Evolutionary conservation across 1,284 basidiomycete species (phyloP).

Genomic region (Melampsora americana): DNA sequence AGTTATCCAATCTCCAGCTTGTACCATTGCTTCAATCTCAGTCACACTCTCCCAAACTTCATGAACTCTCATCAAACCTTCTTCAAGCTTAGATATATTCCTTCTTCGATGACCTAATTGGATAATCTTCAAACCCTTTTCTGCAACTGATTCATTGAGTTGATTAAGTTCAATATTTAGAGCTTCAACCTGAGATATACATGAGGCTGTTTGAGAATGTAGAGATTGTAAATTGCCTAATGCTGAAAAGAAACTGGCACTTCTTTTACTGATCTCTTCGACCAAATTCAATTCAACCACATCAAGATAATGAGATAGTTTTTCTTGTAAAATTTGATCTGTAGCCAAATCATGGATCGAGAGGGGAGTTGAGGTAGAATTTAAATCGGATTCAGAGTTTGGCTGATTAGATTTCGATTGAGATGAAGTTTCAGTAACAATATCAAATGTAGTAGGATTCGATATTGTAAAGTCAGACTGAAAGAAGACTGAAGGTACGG

Average conservation of each 20-base stretch:
- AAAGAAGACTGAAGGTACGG: constrained; percentile 79
- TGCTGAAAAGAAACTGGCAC: constrained; percentile 92
- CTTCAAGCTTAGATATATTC: constrained; percentile 63
- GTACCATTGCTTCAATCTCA: constrained; percentile 71
- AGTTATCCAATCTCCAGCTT: constrained; percentile 77
- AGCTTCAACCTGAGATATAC: constrained; percentile 70
- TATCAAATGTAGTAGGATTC: constrained; percentile 74
- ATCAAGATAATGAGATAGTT: constrained; percentile 86
- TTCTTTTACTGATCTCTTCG: constrained; percentile 83
- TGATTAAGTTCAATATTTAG: constrained; percentile 70
- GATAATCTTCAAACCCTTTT: constrained; percentile 71
- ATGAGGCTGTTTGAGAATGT: constrained; percentile 79
- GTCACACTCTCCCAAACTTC: constrained; percentile 66
- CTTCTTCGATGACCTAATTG: constrained; percentile 65
- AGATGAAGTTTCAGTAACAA: constrained; percentile 66
- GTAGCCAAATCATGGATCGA: constrained; percentile 53
- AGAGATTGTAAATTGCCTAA: constrained; percentile 89
- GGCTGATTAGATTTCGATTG: constrained; percentile 46
- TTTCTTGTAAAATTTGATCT: constrained; percentile 76
- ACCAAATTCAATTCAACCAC: constrained; percentile 92
- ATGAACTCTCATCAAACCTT: constrained; percentile 60
- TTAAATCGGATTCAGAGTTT: constrained; percentile 48
- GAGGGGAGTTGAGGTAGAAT: constrained; percentile 47
- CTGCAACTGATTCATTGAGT: constrained; percentile 73
- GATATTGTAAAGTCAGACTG: constrained; percentile 75